These are phyloP conservation scores for Bonia amplexicaulis DNA, from an alignment of 176 grass and related monocot species.

Conservation along the genomic window DNA sequence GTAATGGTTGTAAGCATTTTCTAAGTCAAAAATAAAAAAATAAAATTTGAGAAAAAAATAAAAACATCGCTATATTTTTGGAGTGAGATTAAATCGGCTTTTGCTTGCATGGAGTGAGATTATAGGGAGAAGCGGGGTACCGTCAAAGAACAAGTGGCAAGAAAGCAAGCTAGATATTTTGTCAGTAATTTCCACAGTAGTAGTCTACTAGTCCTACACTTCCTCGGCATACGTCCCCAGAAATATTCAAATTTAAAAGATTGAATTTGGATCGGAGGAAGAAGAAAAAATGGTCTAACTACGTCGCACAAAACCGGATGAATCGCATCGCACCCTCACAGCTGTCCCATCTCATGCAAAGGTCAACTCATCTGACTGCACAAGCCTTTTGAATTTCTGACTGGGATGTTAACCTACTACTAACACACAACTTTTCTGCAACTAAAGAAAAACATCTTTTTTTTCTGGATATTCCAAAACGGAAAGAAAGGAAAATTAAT, in stretches of 20 bases:
- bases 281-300: constrained; percentile 3
- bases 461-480: neutral
- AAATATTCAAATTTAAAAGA: constrained; percentile 20
- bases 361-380: constrained; percentile 44
- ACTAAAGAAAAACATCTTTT: neutral
- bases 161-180: constrained; percentile 2
- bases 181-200: neutral
- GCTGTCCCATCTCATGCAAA: constrained; percentile 20
- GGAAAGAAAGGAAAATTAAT: neutral
- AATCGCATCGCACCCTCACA: constrained; percentile 24
- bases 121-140: neutral
- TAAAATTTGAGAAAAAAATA: too few relatives aligned
- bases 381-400: constrained; percentile 38
- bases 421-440: neutral
- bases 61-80: too few relatives aligned
- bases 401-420: constrained; percentile 28
- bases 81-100: neutral
- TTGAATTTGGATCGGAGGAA: neutral
- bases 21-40: too few relatives aligned
- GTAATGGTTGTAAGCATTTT: too few relatives aligned
- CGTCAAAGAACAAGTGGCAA: constrained; percentile 19
- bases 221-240: neutral
- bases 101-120: neutral
- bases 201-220: neutral
- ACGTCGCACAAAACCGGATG: neutral